A percentile compares a stretch with the other conserved stretches of the same genome.
Conservation (phyloP, 345 rosid species). For the Aethionema arabicum region DNA sequence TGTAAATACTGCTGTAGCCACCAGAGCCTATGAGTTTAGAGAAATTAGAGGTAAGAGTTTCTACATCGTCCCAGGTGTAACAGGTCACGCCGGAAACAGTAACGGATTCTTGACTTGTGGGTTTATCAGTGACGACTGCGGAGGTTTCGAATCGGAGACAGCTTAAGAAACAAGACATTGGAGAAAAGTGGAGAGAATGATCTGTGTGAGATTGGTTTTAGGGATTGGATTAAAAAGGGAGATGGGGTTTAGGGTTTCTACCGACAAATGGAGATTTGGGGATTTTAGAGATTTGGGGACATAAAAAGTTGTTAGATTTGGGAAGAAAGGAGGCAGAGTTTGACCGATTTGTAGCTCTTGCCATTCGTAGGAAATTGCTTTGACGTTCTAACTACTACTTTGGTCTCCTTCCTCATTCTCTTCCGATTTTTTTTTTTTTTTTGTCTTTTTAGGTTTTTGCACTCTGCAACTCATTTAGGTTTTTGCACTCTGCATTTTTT, state of each 20-base stretch:
- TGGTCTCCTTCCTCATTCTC: neutral
- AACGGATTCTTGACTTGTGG: neutral
- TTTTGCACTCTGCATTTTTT: conserved; percentile 16
- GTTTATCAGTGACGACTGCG: conserved; percentile 11
- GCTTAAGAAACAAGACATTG: conserved; percentile 46
- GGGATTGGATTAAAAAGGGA: conserved; percentile 7
- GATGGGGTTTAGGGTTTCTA: neutral
- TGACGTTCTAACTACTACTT: conserved; percentile 35
- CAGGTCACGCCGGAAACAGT: conserved; percentile 33
- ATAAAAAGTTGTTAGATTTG: conserved; percentile 11
- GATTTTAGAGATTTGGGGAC: conserved; percentile 12
- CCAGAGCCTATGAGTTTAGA: conserved; percentile 62
- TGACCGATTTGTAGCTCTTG: conserved; percentile 23
- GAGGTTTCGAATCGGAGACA: conserved; percentile 33
- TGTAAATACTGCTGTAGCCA: conserved; percentile 80
- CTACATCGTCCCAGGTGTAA: conserved; percentile 57
- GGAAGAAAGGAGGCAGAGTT: conserved; percentile 27
- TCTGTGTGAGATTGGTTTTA: neutral
- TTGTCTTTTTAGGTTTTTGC: conserved; percentile 1
- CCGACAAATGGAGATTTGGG: neutral
- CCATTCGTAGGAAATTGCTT: conserved; percentile 25
- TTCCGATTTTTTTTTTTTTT: neutral
- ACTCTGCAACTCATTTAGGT: conserved; percentile 2
- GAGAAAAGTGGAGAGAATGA: conserved; percentile 25
- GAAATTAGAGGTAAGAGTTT: conserved; percentile 49